These are phyloP conservation scores for Toxoplasma gondii DNA, from an alignment of 169 alveolate species.

Conservation along the genomic window DNA sequence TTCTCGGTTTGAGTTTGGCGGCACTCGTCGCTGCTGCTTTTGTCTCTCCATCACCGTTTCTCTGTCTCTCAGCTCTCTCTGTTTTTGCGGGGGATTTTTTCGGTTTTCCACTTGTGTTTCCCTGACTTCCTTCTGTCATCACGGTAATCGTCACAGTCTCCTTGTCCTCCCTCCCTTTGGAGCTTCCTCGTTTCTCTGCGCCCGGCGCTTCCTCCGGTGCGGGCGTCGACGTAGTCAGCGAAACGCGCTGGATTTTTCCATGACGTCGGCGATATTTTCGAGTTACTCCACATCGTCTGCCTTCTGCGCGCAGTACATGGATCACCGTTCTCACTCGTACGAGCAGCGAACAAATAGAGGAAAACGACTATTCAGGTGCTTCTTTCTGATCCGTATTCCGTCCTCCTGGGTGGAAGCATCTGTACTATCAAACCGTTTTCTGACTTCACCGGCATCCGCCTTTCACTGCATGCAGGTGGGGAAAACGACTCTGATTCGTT, in stretches of 20 bases:
- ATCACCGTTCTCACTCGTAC: too few species aligned
- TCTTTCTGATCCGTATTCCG: too few species aligned
- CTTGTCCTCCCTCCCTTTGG: not conserved
- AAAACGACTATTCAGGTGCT: too few species aligned
- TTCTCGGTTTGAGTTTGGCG: not conserved
- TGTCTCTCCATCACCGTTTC: not conserved
- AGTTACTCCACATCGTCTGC: too few species aligned
- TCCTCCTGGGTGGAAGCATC: too few species aligned
- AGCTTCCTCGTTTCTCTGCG: not conserved
- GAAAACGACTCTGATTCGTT: constrained; percentile 96
- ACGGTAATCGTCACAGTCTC: too few species aligned
- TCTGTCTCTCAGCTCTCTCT: not conserved
- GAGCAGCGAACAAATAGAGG: too few species aligned
- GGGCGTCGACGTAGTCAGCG: not conserved
- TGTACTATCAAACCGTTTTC: too few species aligned
- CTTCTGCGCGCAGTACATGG: too few species aligned
- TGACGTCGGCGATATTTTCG: too few species aligned
- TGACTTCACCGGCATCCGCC: too few species aligned
- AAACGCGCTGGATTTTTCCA: too few species aligned
- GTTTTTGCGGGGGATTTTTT: not conserved
- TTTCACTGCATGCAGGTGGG: constrained; percentile 98
- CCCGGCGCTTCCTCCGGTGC: not conserved
- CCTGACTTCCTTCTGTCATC: not conserved
- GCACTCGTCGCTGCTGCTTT: not conserved
- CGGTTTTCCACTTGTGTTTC: not conserved